Percentiles rank a stretch among this genome's conserved stretches.
phyloP scores from a whole-genome alignment of 352 stramenopile species.

The Achlya hypogyna region DNA sequence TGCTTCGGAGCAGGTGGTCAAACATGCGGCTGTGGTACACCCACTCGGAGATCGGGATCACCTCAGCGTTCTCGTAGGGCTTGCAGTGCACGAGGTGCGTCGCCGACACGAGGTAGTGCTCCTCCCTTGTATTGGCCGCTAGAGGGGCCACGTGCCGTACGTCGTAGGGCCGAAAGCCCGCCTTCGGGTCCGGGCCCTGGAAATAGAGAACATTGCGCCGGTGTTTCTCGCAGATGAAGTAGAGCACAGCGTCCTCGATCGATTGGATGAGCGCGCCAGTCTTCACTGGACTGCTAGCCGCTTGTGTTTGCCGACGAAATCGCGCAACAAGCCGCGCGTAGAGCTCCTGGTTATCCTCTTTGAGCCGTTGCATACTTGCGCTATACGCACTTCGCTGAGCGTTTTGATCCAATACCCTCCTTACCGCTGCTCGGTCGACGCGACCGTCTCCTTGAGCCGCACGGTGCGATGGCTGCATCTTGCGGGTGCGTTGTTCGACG shows the following conservation, averaged over 20 bases:
- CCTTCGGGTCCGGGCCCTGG: conserved; percentile 24
- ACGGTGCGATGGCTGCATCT: background rate
- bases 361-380: conserved; percentile 18
- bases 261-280: conserved; percentile 10
- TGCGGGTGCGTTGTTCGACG: background rate
- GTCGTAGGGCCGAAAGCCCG: conserved; percentile 40
- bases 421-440: background rate
- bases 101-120: conserved; percentile 66
- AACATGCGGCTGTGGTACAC: conserved; percentile 71
- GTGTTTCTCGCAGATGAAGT: conserved; percentile 62
- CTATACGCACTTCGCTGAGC: background rate
- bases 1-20: conserved; percentile 49
- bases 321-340: conserved; percentile 23
- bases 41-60: conserved; percentile 56
- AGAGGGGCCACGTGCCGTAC: conserved; percentile 34
- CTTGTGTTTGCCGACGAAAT: conserved; percentile 16
- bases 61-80: conserved; percentile 33
- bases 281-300: background rate
- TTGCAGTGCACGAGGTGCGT: conserved; percentile 48
- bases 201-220: conserved; percentile 65
- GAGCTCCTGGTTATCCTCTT: conserved; percentile 23
- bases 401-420: background rate
- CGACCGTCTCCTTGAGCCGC: background rate
- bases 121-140: conserved; percentile 24
- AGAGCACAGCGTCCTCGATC: conserved; percentile 60